A percentile compares a stretch with the other conserved stretches of the same genome.
These are phyloP conservation scores for Aspergillus sp. DNA, from an alignment of 2,329 filamentous ascomycete genomes.

Conservation along the genomic window DNA sequence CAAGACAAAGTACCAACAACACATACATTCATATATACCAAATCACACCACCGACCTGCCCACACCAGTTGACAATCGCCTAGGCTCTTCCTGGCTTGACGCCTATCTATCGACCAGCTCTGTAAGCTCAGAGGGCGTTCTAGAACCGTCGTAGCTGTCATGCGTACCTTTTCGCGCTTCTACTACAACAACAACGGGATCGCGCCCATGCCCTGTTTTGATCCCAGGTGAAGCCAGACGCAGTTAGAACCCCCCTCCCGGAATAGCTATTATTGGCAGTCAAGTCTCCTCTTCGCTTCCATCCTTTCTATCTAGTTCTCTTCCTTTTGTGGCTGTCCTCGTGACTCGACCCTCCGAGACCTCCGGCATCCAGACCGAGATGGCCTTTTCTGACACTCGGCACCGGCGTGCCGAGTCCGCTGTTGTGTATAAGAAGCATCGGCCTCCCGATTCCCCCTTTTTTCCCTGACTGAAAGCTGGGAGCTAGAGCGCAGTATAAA, in stretches of 20 bases:
- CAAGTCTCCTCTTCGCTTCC: background rate
- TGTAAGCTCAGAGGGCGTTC: background rate
- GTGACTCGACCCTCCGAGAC: constrained; percentile 8
- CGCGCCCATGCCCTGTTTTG: background rate
- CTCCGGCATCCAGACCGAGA: constrained; percentile 11
- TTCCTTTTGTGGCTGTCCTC: background rate
- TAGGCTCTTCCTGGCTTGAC: background rate
- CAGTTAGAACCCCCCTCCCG: background rate
- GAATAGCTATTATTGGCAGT: background rate
- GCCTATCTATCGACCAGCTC: background rate
- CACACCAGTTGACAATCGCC: background rate
- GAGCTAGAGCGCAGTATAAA: constrained; percentile 5
- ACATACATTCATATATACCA: no score
- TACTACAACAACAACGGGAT: background rate
- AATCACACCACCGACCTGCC: background rate
- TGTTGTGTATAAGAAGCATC: constrained; percentile 7
- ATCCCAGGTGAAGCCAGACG: background rate
- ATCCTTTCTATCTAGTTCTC: background rate
- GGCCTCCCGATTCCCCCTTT: constrained; percentile 3
- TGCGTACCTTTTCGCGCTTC: background rate
- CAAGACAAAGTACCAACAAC: no score
- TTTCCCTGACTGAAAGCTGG: background rate
- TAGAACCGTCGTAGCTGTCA: background rate
- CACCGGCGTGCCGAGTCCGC: constrained; percentile 8
- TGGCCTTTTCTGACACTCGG: constrained; percentile 2